phyloP scores from a whole-genome alignment of 306 rosid species.

The Carpinus fangiana region DNA sequence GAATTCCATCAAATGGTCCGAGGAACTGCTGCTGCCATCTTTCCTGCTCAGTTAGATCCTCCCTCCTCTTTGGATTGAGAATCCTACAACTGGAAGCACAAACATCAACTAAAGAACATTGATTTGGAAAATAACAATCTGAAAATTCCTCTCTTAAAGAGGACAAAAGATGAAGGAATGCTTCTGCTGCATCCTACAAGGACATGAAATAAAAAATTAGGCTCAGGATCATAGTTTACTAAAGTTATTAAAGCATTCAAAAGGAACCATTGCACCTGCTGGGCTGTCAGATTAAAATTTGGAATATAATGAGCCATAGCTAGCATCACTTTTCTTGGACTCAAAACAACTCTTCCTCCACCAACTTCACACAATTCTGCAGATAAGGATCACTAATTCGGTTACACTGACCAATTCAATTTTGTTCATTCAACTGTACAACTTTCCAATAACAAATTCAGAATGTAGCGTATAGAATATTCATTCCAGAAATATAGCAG shows the following conservation, averaged over 20 bases:
- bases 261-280: constrained; percentile 57
- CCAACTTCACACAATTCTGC: constrained; percentile 57
- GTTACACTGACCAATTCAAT: constrained; percentile 8
- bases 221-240: constrained; percentile 18
- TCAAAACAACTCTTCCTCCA: constrained; percentile 47
- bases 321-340: constrained; percentile 67
- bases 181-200: constrained; percentile 94
- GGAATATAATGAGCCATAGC: constrained; percentile 67
- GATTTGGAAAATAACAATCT: constrained; percentile 59
- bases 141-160: constrained; percentile 77
- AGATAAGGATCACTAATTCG: constrained; percentile 11
- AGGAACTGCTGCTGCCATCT: constrained; percentile 72
- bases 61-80: constrained; percentile 50
- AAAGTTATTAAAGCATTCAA: constrained; percentile 2
- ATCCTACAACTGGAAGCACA: constrained; percentile 63
- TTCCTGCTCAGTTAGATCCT: constrained; percentile 53
- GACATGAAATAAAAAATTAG: constrained; percentile 26
- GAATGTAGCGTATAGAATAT: neutral
- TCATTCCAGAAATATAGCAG: neutral
- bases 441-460: neutral
- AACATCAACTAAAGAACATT: constrained; percentile 60
- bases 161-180: constrained; percentile 76
- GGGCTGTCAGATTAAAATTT: constrained; percentile 73
- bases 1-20: constrained; percentile 95
- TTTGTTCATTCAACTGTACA: neutral